A percentile compares a stretch with the other conserved stretches of the same genome.
phyloP scores from a whole-genome alignment of 2,329 filamentous ascomycete genomes.

The Epichloe hybrida region DNA sequence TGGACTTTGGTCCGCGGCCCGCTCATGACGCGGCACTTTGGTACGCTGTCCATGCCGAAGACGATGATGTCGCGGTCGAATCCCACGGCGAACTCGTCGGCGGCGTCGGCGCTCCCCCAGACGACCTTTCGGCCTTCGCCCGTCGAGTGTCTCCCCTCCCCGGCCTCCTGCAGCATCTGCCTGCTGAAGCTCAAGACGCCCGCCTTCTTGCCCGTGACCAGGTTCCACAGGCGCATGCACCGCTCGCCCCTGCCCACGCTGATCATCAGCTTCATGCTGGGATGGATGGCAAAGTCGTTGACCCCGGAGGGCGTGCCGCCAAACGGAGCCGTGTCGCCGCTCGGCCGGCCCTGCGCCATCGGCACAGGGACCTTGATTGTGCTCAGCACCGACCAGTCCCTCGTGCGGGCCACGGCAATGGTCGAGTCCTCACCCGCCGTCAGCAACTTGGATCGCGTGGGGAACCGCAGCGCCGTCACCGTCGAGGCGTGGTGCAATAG shows the following conservation, averaged over 20 bases:
- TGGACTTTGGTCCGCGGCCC: slow-evolving; percentile 67
- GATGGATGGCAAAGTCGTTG: slow-evolving; percentile 91
- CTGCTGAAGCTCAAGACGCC: slow-evolving; percentile 77
- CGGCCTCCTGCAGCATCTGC: slow-evolving; percentile 58
- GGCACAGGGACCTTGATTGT: slow-evolving; percentile 82
- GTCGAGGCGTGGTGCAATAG: slow-evolving; percentile 76
- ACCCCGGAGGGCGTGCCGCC: slow-evolving; percentile 76
- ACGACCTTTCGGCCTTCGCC: slow-evolving; percentile 73
- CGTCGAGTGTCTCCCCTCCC: slow-evolving; percentile 58
- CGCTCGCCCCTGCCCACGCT: slow-evolving; percentile 81
- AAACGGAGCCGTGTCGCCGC: slow-evolving; percentile 74
- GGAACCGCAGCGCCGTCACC: slow-evolving; percentile 69
- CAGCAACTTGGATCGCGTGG: slow-evolving; percentile 74
- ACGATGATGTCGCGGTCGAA: slow-evolving; percentile 79
- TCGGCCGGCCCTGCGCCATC: slow-evolving; percentile 66
- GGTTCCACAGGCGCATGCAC: slow-evolving; percentile 88
- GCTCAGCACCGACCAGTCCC: slow-evolving; percentile 81
- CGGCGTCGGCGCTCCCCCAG: slow-evolving; percentile 62
- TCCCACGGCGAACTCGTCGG: slow-evolving; percentile 74
- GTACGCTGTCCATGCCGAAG: slow-evolving; percentile 78
- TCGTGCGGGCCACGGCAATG: slow-evolving; percentile 71
- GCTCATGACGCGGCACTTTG: slow-evolving; percentile 60
- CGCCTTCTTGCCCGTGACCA: slow-evolving; percentile 92
- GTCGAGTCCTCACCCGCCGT: slow-evolving; percentile 84
- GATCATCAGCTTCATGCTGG: slow-evolving; percentile 93